These are phyloP conservation scores for thale cress (Arabidopsis thaliana) DNA, from an alignment of 345 rosid genomes.

Conservation along the genomic window TAIR10.1 NC_003076.8:342001-342500, in stretches of 20 bases:
- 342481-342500: conserved; percentile 98
- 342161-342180: conserved; percentile 84
- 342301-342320: conserved; percentile 97
- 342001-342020: conserved; percentile 98
- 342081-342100: conserved; percentile 85
- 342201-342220: conserved; percentile 88
- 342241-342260: conserved; percentile 82
- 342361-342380: conserved; percentile 84
- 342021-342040: conserved; percentile 95
- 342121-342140: conserved; percentile 92
- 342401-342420: conserved; percentile 79
- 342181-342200: conserved; percentile 87
- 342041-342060: conserved; percentile 78
- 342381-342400: conserved; percentile 89
- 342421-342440: conserved; percentile 90
- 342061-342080: conserved; percentile 79
- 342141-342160: conserved; percentile 75
- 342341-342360: conserved; percentile 79
- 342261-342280: conserved; percentile 74
- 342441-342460: conserved; percentile 72
- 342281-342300: conserved; percentile 83
- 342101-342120: conserved; percentile 76
- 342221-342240: conserved; percentile 50
- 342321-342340: conserved; percentile 75
- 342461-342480: conserved; percentile 97